A percentile compares a stretch with the other conserved stretches of the same genome.
Evolutionary conservation across 345 rosid genomes (phyloP).

Genomic region (Lepidium africanum): DNA sequence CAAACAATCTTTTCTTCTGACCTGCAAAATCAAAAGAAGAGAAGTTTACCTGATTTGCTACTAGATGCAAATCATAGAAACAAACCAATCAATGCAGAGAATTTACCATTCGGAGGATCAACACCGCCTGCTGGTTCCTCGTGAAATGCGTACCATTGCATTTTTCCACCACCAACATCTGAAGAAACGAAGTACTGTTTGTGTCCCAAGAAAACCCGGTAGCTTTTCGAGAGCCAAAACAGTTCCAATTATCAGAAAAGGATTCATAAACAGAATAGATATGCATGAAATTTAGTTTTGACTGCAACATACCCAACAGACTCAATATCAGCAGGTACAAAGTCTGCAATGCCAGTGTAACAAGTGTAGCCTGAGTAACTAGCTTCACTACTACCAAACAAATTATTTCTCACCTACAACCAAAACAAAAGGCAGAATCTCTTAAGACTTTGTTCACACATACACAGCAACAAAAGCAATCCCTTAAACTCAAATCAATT

Average conservation of each 20-base stretch:
- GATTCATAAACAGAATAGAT: background rate
- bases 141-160: conserved; percentile 98
- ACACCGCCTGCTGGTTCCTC: conserved; percentile 74
- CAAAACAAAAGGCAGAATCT: conserved; percentile 3
- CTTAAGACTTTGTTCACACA: too few relatives aligned
- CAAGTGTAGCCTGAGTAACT: conserved; percentile 86
- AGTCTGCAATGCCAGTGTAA: conserved; percentile 92
- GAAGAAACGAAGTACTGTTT: conserved; percentile 95
- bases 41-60: background rate
- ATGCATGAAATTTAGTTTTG: background rate
- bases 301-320: conserved; percentile 58
- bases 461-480: background rate
- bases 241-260: background rate
- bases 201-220: conserved; percentile 91
- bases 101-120: conserved; percentile 54
- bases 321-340: conserved; percentile 83
- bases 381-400: conserved; percentile 71
- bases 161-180: conserved; percentile 96
- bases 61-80: conserved; percentile 8
- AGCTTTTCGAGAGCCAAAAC: conserved; percentile 36
- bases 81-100: background rate
- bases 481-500: background rate
- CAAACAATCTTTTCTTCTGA: conserved; percentile 67
- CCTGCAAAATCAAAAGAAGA: conserved; percentile 35
- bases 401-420: conserved; percentile 64